Base-by-base conservation (phyloP, 768 basidiomycete genomes). In the Vararia minispora region DNA sequence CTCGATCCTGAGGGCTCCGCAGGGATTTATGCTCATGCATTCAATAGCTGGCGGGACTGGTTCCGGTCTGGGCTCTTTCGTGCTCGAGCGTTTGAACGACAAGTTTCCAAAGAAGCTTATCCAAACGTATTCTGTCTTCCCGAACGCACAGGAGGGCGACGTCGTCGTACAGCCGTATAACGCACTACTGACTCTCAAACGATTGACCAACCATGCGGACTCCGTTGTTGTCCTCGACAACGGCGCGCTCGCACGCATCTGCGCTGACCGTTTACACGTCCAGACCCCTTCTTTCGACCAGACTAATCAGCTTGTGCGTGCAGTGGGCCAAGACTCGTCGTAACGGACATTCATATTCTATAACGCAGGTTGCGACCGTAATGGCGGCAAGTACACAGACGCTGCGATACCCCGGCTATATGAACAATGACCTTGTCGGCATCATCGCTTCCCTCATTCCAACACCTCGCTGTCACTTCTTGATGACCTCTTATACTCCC, bases 141-240 rank as follows among this genome's bases (percentile, higher is more conserved):
- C 95, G 2, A 90, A 94, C 49, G 76, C 82, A 9, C 76, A 85
- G 47, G 91, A 94, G 49, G 80, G 86, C 25, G 95, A 98, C 49
- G 92, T 99, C 40, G 92, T 99, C 37, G 95, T 99, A 5, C 95
- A 98, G 54, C 95, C 95, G 4, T 99, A 99, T 62, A 99, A 99
- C 58, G 89, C 89, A 1, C 59, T 99, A 35, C 68, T 98, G 13
- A 89, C 95, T 2, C 71, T 97, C 36, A 95, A 95, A 56, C 75
- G 95, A 9, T 66, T 99, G 25, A 86, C 89, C 6, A 91, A 98
- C 55, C 89, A 95, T 51, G 95, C 95, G 0, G 95, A 99, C 57
- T 87, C 86, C 5, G 94, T 98, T 28, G 89, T 99, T 23, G 95
- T 99, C 3, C 72, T 99, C 31, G 95, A 99, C 51, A 98, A 99